Evolutionary conservation across 2,329 filamentous ascomycete genomes (phyloP), one percentile per base, ranked within the genome.

Genomic region (Emericellopsis cladophorae): DNA sequence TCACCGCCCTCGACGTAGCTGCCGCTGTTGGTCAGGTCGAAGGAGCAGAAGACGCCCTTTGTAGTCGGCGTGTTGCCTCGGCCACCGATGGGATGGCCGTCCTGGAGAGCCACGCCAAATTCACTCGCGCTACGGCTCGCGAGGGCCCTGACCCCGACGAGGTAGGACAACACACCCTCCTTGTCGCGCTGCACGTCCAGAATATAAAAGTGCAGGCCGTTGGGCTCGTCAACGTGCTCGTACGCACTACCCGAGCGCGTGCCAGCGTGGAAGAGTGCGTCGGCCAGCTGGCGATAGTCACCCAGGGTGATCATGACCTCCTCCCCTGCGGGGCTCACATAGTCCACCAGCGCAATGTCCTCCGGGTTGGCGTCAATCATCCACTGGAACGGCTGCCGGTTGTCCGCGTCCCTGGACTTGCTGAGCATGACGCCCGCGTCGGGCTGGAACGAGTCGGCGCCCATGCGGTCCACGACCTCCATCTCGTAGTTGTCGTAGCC

Each of bases 231-330:
- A 7, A 64, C 50, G 46, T 64, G 59, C 52, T 74, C 70, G 41
- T 55, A 72, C 49, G 68, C 47, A 24, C 67, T 71, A 5, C 68
- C 68, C 0, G 67, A 71, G 15, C 66, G 54, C 0, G 69, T 71
- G 10, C 70, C 70, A 0, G 68, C 68, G 46, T 74, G 69, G 58
- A 74, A 74, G 14, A 74, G 55, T 3, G 70, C 70, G 44, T 74
- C 70, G 2, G 65, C 62, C 0, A 74, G 53, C 46, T 74, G 70
- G 6, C 70, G 59, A 48, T 73, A 74, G 49, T 74, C 70, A 15
- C 70, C 70, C 26, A 72, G 53, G 4, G 65, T 69, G 46, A 69
- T 59, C 55, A 65, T 67, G 9, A 60, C 51, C 2, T 60, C 54
- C 0, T 64, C 66, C 21, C 70, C 69, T 40, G 72, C 65, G 2